Evolutionary conservation across 192 early-diverging fungal genomes (phyloP).

Genomic region (Chytriomyces confervae): DNA sequence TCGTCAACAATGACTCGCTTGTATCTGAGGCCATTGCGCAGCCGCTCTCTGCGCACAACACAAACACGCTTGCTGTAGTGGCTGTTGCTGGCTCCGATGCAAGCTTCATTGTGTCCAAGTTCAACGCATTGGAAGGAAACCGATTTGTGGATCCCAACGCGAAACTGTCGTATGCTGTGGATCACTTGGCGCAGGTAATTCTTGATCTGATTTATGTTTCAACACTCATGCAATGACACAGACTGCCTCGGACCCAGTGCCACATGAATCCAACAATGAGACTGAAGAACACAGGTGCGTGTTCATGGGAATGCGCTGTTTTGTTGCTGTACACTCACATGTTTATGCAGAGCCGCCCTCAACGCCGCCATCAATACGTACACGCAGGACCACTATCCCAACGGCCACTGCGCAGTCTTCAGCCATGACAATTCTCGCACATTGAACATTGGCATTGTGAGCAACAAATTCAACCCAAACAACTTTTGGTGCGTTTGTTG

Average conservation of each 20-base stretch:
- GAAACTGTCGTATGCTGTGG: slow-evolving; percentile 73
- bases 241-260: slow-evolving; percentile 58
- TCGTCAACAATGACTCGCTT: slow-evolving; percentile 79
- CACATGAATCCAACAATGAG: slow-evolving; percentile 35
- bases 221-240: slow-evolving; percentile 16
- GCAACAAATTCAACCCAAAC: slow-evolving; percentile 88
- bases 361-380: slow-evolving; percentile 71
- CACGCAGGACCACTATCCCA: slow-evolving; percentile 78
- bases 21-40: slow-evolving; percentile 70
- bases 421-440: slow-evolving; percentile 49
- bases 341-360: slow-evolving; percentile 55
- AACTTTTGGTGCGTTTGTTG: slow-evolving; percentile 84
- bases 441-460: slow-evolving; percentile 73
- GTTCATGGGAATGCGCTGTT: too few relatives aligned
- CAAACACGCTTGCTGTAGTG: slow-evolving; percentile 73
- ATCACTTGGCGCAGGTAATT: slow-evolving; percentile 69
- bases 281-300: slow-evolving; percentile 49
- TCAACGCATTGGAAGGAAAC: slow-evolving; percentile 68
- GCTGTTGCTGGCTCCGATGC: slow-evolving; percentile 61
- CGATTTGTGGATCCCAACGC: slow-evolving; percentile 79
- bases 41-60: slow-evolving; percentile 83
- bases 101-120: slow-evolving; percentile 79
- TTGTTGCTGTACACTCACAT: too few relatives aligned
- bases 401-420: slow-evolving; percentile 75
- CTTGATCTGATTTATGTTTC: slow-evolving; percentile 6